Evolutionary conservation across 768 basidiomycete species (phyloP).

Genomic region (Mycena vulgaris): DNA sequence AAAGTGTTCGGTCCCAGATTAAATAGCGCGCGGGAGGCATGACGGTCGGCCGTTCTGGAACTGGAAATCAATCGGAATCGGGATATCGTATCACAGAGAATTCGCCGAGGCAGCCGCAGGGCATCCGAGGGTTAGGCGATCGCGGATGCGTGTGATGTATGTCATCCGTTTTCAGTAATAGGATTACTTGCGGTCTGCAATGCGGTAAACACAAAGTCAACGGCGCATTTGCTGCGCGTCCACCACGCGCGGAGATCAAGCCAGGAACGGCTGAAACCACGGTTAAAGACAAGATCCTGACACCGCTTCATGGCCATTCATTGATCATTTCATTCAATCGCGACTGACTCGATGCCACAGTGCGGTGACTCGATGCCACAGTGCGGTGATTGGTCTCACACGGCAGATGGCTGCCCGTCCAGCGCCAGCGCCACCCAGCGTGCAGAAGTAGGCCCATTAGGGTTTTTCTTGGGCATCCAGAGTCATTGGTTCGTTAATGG

Average conservation of each 20-base stretch:
- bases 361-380: no score
- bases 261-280: not conserved
- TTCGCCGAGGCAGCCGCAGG: slow-evolving; percentile 53
- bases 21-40: slow-evolving; percentile 22
- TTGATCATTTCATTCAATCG: no score
- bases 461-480: not conserved
- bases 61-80: slow-evolving; percentile 52
- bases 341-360: no score
- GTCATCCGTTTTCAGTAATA: not conserved
- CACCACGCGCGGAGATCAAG: slow-evolving; percentile 3
- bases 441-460: not conserved
- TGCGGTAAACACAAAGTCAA: not conserved
- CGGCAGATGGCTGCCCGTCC: not conserved
- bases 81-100: slow-evolving; percentile 53
- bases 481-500: no score
- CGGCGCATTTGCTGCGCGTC: not conserved
- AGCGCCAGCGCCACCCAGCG: no score
- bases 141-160: not conserved
- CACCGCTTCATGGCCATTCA: slow-evolving; percentile 8
- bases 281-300: slow-evolving; percentile 2
- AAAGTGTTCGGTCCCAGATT: slow-evolving; percentile 10
- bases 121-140: slow-evolving; percentile 46
- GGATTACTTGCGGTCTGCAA: not conserved
- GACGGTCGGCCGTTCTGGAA: slow-evolving; percentile 32
- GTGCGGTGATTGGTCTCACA: slow-evolving; percentile 6